Conservation (phyloP, 139 green algal species). For the Coccomyxa sp. region DNA sequence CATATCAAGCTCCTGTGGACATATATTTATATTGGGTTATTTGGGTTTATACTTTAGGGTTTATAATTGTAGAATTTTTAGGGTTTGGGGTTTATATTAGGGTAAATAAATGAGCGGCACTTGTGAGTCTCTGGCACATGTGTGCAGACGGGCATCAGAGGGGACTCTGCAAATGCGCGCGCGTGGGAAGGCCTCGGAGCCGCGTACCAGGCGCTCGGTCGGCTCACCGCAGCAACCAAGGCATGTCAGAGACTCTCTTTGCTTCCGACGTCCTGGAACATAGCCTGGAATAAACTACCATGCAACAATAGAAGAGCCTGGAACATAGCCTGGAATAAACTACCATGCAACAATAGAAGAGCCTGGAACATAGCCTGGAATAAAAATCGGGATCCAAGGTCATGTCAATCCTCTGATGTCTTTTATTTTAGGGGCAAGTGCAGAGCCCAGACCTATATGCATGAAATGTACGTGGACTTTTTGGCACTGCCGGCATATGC, state of each 20-base stretch:
- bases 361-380: not conserved
- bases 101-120: no score
- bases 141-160: constrained; percentile 40
- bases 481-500: constrained; percentile 63
- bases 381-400: no score
- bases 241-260: constrained; percentile 7
- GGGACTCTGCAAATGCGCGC: constrained; percentile 17
- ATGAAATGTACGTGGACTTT: no score
- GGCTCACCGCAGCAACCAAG: constrained; percentile 53
- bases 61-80: no score
- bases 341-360: not conserved
- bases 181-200: constrained; percentile 67
- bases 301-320: not conserved
- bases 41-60: no score
- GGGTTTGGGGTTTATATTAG: no score
- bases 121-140: no score
- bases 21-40: no score
- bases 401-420: no score
- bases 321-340: not conserved
- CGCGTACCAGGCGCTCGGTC: constrained; percentile 39
- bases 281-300: not conserved
- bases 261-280: not conserved
- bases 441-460: no score
- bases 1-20: no score
- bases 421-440: no score